Conservation (phyloP, 164 flowering plant species). For the Magnolia officinalis region DNA sequence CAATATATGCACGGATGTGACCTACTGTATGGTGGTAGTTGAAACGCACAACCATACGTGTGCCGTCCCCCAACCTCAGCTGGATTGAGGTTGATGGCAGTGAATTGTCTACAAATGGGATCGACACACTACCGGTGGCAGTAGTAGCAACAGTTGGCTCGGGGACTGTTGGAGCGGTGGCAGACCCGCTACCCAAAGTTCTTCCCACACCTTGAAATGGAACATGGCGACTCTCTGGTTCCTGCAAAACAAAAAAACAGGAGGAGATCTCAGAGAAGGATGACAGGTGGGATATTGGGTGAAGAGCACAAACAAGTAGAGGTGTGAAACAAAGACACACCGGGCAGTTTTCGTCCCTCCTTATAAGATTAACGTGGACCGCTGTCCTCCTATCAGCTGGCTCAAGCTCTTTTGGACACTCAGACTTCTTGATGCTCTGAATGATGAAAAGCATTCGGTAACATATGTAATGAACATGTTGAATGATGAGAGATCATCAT, state of each 20-base stretch:
- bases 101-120: conserved; percentile 52
- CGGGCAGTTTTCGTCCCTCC: conserved; percentile 54
- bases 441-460: conserved; percentile 6
- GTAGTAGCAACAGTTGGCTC: conserved; percentile 25
- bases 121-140: conserved; percentile 31
- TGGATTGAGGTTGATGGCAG: conserved; percentile 78
- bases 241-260: conserved; percentile 32
- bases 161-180: conserved; percentile 12
- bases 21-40: conserved; percentile 69
- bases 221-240: conserved; percentile 43
- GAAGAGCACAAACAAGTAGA: neutral
- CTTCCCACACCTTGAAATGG: conserved; percentile 80
- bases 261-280: neutral
- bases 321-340: conserved; percentile 26
- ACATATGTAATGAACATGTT: neutral
- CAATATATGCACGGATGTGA: conserved; percentile 71
- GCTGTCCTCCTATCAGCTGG: conserved; percentile 51
- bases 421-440: conserved; percentile 79
- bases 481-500: neutral
- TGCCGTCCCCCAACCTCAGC: conserved; percentile 81
- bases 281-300: neutral
- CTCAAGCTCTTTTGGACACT: conserved; percentile 80
- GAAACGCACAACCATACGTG: conserved; percentile 79
- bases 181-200: conserved; percentile 55
- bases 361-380: conserved; percentile 59